Evolutionary conservation across 2,329 filamentous ascomycete genomes (phyloP).

Genomic region (Neocucurbitaria cava): DNA sequence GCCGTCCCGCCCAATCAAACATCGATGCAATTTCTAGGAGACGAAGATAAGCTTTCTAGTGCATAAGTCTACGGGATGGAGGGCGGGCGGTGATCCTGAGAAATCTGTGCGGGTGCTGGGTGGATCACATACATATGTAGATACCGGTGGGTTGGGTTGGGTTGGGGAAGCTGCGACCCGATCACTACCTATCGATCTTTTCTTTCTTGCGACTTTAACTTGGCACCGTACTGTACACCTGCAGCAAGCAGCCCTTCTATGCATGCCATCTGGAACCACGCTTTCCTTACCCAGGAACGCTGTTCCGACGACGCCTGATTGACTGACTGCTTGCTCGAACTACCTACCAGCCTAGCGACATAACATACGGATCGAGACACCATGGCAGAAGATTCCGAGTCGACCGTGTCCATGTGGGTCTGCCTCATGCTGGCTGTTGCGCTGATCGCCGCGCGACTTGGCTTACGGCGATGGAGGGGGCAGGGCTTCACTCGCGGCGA

Average conservation of each 20-base stretch:
- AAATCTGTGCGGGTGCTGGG: background rate
- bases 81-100: background rate
- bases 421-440: constrained; percentile 21
- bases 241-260: background rate
- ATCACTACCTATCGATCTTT: too few species aligned
- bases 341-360: background rate
- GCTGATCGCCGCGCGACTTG: constrained; percentile 17
- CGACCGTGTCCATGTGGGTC: constrained; percentile 18
- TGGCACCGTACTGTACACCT: too few species aligned
- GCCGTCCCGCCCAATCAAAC: background rate
- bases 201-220: too few species aligned
- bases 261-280: background rate
- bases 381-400: constrained; percentile 5
- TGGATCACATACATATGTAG: too few species aligned
- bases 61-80: too few species aligned
- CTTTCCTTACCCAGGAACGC: background rate
- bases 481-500: constrained; percentile 22
- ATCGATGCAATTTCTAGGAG: background rate
- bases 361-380: background rate
- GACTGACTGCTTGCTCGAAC: too few species aligned
- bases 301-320: background rate
- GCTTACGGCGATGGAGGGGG: constrained; percentile 14
- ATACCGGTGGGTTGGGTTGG: constrained; percentile 1
- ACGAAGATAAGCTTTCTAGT: background rate
- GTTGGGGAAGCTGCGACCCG: background rate